Conservation (phyloP, 2,329 filamentous ascomycete species). For the Ascochyta pisi region DNA sequence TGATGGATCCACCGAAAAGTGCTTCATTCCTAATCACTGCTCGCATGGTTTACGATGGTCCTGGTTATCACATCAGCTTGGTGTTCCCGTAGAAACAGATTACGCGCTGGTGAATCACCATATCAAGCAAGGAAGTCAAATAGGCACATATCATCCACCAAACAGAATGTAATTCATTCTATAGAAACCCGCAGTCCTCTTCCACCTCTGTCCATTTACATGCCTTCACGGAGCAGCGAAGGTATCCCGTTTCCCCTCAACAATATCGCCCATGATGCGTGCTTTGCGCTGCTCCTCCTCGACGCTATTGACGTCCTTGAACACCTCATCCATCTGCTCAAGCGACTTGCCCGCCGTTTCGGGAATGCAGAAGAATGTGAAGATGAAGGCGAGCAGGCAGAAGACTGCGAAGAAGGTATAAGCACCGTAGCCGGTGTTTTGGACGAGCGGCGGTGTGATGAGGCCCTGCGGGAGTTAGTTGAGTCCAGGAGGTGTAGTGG, state of each 20-base stretch:
- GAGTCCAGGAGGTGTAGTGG: constrained; percentile 22
- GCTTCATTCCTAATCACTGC: too few species aligned
- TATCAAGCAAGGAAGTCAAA: too few species aligned
- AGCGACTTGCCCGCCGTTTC: constrained; percentile 46
- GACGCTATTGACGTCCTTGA: constrained; percentile 45
- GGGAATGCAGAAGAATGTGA: constrained; percentile 45
- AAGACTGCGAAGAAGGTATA: constrained; percentile 50
- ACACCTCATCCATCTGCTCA: constrained; percentile 50
- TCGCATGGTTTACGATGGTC: too few species aligned
- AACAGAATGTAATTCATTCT: too few species aligned
- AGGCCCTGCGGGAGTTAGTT: constrained; percentile 60
- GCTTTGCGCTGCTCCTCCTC: constrained; percentile 44
- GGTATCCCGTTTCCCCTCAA: constrained; percentile 26
- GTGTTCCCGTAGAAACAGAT: too few species aligned
- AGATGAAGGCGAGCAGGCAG: constrained; percentile 42
- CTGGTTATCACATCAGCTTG: too few species aligned
- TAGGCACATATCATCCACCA: too few species aligned
- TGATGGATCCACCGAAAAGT: too few species aligned
- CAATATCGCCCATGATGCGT: constrained; percentile 42
- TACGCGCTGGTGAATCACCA: too few species aligned
- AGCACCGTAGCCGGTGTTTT: constrained; percentile 59
- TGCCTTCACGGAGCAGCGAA: background rate
- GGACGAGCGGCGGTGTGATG: constrained; percentile 69
- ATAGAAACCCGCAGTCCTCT: too few species aligned
- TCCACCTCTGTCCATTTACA: too few species aligned